These are phyloP conservation scores for Apiospora sp. DNA, from an alignment of 2,329 filamentous ascomycete genomes.

Conservation along the genomic window DNA sequence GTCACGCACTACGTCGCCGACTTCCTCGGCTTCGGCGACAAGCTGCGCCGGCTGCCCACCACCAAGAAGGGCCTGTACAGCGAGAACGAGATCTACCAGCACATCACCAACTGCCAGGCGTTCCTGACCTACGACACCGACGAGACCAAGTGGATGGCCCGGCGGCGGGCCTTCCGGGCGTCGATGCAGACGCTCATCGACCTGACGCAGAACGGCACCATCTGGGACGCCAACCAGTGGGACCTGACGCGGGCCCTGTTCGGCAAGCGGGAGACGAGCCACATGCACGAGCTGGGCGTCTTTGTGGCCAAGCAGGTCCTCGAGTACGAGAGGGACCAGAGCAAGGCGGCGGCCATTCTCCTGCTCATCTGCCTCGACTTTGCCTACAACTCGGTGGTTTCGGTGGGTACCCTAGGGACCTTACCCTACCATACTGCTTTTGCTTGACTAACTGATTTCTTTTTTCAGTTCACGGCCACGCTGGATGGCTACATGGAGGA, in stretches of 20 bases:
- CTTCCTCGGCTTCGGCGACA: constrained; percentile 49
- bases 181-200: constrained; percentile 24
- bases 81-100: constrained; percentile 60
- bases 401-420: constrained; percentile 13
- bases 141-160: constrained; percentile 8
- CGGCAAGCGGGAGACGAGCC: constrained; percentile 21
- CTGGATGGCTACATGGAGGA: constrained; percentile 25
- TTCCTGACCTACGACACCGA: background rate
- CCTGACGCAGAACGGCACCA: constrained; percentile 25
- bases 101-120: constrained; percentile 35
- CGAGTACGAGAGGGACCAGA: constrained; percentile 20
- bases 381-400: constrained; percentile 25
- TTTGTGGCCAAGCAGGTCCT: constrained; percentile 26
- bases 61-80: constrained; percentile 61
- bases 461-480: constrained; percentile 22
- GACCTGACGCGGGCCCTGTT: constrained; percentile 18
- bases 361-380: constrained; percentile 26
- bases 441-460: no score
- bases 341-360: constrained; percentile 23
- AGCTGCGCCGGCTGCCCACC: constrained; percentile 58
- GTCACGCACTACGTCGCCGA: constrained; percentile 40
- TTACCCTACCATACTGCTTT: no score
- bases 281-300: constrained; percentile 26
- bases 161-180: background rate
- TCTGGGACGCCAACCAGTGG: constrained; percentile 24